Percentiles rank a stretch among this genome's conserved stretches.
These are phyloP conservation scores for Ustilago hordei DNA, from an alignment of 1,284 basidiomycete species.

Conservation along the genomic window DNA sequence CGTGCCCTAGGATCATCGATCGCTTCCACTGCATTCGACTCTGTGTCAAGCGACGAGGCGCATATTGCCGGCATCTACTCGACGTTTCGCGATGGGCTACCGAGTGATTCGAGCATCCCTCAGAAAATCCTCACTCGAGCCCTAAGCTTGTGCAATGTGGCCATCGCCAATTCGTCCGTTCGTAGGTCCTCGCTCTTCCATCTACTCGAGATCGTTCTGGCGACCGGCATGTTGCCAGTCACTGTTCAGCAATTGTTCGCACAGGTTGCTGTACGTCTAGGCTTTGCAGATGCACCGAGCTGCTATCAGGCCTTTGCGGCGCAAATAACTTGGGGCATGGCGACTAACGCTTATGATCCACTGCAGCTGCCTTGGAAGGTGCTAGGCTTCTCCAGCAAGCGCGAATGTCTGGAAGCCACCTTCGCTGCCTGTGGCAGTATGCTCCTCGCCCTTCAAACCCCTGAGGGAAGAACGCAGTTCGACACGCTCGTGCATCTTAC, in stretches of 20 bases:
- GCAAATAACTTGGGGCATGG: constrained; percentile 73
- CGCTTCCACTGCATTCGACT: constrained; percentile 74
- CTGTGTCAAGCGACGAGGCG: constrained; percentile 20
- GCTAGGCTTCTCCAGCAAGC: constrained; percentile 77
- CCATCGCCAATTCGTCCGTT: constrained; percentile 82
- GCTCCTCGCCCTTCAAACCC: constrained; percentile 48
- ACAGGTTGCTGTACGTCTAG: constrained; percentile 78
- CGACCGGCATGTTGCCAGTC: constrained; percentile 71
- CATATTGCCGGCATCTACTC: constrained; percentile 40
- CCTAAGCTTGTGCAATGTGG: constrained; percentile 83
- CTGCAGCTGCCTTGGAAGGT: constrained; percentile 78
- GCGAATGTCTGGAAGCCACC: constrained; percentile 40
- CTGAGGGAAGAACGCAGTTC: constrained; percentile 73
- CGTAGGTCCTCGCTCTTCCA: constrained; percentile 90
- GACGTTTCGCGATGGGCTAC: constrained; percentile 33
- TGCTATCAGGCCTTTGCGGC: constrained; percentile 84
- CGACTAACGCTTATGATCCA: constrained; percentile 73
- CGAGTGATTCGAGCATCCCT: constrained; percentile 72
- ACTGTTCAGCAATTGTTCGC: constrained; percentile 78
- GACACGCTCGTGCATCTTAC: constrained; percentile 77
- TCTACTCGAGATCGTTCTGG: constrained; percentile 76
- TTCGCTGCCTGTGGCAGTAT: constrained; percentile 47
- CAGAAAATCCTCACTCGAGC: constrained; percentile 84
- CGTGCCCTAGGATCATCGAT: constrained; percentile 81
- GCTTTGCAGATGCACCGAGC: constrained; percentile 76